phyloP scores from a whole-genome alignment of 2,329 filamentous ascomycete species.

The Paecilomyces sp. region DNA sequence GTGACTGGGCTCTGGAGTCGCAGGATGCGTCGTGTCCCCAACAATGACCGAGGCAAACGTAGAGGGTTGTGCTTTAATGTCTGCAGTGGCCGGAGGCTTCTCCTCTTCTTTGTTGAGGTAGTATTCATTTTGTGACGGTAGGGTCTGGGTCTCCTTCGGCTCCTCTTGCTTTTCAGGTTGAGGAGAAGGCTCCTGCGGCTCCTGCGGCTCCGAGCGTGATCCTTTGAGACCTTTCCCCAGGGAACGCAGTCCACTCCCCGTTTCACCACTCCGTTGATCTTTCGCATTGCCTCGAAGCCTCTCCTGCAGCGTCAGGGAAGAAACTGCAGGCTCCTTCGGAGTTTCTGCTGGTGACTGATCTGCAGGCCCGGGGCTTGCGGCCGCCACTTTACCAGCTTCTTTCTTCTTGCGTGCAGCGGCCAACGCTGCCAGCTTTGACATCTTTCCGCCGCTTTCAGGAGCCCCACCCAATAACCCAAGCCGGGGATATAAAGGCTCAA shows the following conservation, averaged over 20 bases:
- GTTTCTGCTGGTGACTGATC: conserved; percentile 5
- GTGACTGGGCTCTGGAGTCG: conserved; percentile 26
- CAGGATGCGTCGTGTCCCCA: conserved; percentile 19
- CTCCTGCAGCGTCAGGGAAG: conserved; percentile 30
- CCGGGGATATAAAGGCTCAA: conserved; percentile 51
- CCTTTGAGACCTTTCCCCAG: conserved; percentile 12
- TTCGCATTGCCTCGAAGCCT: conserved; percentile 27
- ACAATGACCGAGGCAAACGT: conserved; percentile 43
- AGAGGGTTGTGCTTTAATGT: conserved; percentile 42
- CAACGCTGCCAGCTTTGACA: conserved; percentile 85
- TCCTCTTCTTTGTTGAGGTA: conserved; percentile 6
- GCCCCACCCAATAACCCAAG: conserved; percentile 74
- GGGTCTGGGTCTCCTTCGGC: neutral
- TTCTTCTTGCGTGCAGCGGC: conserved; percentile 83
- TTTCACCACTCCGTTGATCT: conserved; percentile 16
- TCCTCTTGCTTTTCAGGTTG: conserved; percentile 9
- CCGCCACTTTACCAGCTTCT: conserved; percentile 52
- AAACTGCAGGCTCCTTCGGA: conserved; percentile 13
- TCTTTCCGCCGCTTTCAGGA: conserved; percentile 55
- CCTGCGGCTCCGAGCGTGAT: conserved; percentile 11
- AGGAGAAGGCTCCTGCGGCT: conserved; percentile 12
- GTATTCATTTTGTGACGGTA: conserved; percentile 3
- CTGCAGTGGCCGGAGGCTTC: conserved; percentile 6
- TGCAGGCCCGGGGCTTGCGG: conserved; percentile 5
- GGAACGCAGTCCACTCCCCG: conserved; percentile 13